Evolutionary conservation across 2,329 filamentous ascomycete genomes (phyloP), one percentile per base, ranked within the genome.

Genomic region (Intubia oerlemansii): DNA sequence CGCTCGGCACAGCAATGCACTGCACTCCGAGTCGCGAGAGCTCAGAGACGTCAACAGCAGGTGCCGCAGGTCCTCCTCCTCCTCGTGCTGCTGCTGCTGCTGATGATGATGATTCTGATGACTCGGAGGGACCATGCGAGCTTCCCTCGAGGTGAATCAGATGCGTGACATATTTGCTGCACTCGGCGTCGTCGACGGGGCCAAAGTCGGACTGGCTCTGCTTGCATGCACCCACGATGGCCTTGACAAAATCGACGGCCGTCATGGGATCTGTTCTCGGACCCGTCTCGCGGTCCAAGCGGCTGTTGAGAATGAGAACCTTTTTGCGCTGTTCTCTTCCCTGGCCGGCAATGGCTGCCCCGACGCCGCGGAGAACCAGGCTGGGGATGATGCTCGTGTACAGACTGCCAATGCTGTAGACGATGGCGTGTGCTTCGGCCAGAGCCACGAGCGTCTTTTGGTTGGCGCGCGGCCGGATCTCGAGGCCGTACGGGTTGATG

Each of bases 401-500:
- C 0, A 95, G 57, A 2, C 75, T 84, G n/a, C 88, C 88, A 34
- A 95, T 90, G 47, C 77, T 84, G 52, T 92, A 95, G 25, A 95
- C 66, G 7, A 93, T 59, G 2, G 69, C 72, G 32, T 68, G 62
- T 0, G 77, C 63, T 2, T 54, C 52, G 11, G 55, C 53, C 1
- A 95, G 48, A 0, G 80, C 68, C 7, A 68, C 62, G 0, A 91
- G 41, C 0, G 85, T 80, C 28, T 80, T 71, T 0, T 81, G 72
- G 42, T 92, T 95, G 3, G 81, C 77, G 0, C 72, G 64, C 1
- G 84, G 78, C 12, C 73, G 68, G 39, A 95, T 93, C 49, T 93
- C 84, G 45, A 93, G 81, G n/a, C 85, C 85, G 47, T 93, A 95
- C 0, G 85, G 85, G 44, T 93, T 95, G 53, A 95, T 95, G 54